Evolutionary conservation across 2,329 filamentous ascomycete genomes (phyloP).

Genomic region (Aschersonia sp.): DNA sequence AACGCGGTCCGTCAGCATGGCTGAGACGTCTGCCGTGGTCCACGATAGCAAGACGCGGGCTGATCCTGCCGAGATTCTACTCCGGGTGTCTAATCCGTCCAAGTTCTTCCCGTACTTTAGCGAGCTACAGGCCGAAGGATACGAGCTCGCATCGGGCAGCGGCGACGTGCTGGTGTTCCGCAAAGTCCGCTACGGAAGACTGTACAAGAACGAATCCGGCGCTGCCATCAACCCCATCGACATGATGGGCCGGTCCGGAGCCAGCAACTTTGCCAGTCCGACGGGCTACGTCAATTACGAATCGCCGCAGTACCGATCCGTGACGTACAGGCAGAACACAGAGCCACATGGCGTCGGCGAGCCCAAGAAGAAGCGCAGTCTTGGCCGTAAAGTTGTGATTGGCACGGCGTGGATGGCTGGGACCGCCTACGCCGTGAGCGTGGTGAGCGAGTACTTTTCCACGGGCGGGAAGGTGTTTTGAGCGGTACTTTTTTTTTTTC

Average conservation of each 20-base stretch:
- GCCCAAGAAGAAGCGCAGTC: slow-evolving; percentile 20
- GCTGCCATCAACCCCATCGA: slow-evolving; percentile 42
- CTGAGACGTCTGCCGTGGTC: slow-evolving; percentile 44
- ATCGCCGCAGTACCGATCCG: slow-evolving; percentile 20
- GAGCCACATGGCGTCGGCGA: slow-evolving; percentile 20
- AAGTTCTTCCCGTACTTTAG: slow-evolving; percentile 53
- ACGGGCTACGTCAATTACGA: slow-evolving; percentile 54
- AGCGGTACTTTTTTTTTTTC: neutral
- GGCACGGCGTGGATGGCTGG: slow-evolving; percentile 41
- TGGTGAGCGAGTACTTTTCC: slow-evolving; percentile 42
- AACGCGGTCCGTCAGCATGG: slow-evolving; percentile 40
- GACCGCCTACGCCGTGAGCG: slow-evolving; percentile 41
- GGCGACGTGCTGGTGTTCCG: slow-evolving; percentile 53
- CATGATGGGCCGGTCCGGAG: slow-evolving; percentile 31
- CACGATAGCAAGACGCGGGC: slow-evolving; percentile 32
- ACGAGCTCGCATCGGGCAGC: slow-evolving; percentile 50
- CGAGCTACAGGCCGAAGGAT: slow-evolving; percentile 44
- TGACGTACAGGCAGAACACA: slow-evolving; percentile 15
- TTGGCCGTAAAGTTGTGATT: slow-evolving; percentile 33
- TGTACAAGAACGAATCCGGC: slow-evolving; percentile 2
- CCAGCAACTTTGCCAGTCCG: slow-evolving; percentile 47
- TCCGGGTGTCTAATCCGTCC: slow-evolving; percentile 44
- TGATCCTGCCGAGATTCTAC: slow-evolving; percentile 44
- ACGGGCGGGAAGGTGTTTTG: slow-evolving; percentile 22
- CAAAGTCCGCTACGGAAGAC: slow-evolving; percentile 28